Percentiles rank a stretch among this genome's conserved stretches.
phyloP scores from a whole-genome alignment of 306 rosid species.

The Dicorynia guianensis region DNA sequence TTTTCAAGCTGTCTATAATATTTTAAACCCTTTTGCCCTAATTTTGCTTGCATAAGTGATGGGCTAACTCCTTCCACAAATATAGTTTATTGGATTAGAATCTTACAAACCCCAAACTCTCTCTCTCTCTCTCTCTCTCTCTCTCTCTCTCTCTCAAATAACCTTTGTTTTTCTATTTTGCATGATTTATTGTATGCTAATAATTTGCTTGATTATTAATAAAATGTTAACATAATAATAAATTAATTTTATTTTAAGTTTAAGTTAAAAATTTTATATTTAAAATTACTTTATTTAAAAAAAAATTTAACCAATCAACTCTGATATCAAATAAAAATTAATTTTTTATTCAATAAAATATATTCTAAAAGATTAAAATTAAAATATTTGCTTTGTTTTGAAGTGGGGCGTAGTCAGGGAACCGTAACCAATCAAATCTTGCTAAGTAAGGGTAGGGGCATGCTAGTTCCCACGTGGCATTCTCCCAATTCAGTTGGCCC shows the following conservation, averaged over 20 bases:
- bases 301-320: no score
- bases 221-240: no score
- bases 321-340: no score
- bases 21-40: background rate
- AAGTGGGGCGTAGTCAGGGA: constrained; percentile 23
- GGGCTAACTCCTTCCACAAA: background rate
- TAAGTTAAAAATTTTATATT: no score
- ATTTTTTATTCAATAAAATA: no score
- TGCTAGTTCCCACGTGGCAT: constrained; percentile 16
- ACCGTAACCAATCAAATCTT: background rate
- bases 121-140: no score
- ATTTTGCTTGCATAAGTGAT: constrained; percentile 46
- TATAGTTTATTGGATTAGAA: background rate
- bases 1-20: background rate
- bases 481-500: background rate
- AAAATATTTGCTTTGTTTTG: background rate
- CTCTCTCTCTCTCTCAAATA: background rate
- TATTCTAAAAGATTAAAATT: no score
- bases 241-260: no score
- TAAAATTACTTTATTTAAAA: no score
- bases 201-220: background rate
- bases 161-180: background rate
- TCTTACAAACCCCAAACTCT: background rate
- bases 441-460: constrained; percentile 44
- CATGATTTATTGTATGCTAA: background rate